Evolutionary conservation across 2,329 filamentous ascomycete genomes (phyloP), one percentile per base, ranked within the genome.

Genomic region (Colletotrichum sp.): DNA sequence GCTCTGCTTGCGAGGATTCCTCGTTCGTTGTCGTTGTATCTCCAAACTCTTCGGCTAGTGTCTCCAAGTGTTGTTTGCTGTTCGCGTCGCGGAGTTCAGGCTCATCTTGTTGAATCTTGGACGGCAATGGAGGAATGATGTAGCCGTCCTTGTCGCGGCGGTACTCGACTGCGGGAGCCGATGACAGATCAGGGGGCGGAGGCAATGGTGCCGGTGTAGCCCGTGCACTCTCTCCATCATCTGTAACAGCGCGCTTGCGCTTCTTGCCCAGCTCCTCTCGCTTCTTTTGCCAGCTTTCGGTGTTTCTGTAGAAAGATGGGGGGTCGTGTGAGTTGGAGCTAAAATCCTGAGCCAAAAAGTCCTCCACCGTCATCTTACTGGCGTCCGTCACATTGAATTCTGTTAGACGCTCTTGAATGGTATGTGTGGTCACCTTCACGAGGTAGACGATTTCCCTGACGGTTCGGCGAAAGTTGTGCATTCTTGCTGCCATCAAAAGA

Each of bases 401-500:
- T 77, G 96, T 93, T 12, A 99, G 86, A 75, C 97, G 95, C 81
- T 96, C 95, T 79, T 95, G 94, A 74, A 99, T 95, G 9, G 97
- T 99, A 75, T 95, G 90, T 77, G 97, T 97, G 55, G 96, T 97
- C 65, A 98, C 96, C 81, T 98, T 98, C 81, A 98, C 96, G 47
- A 98, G 94, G 81, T 98, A 98, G n/a, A 98, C 96, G 11, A 99
- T 94, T 83, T 99, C 97, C 34, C 95, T 91, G 15, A 98, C 92
- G 0, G 95, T 98, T 21, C 97, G 93, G 58, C 96, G 93, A 81
- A 97, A 99, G 83, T 98, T 98, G 89, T 98, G 98, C 93, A 98
- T 98, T 66, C 97, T 94, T 11, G 97, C 96, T 8, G 97, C 97
- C 82, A 99, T 93, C 75, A 99, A 94, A 62, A 99, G 90, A 77